Evolutionary conservation across 2,329 filamentous ascomycete species (phyloP).

Genomic region (Pestalotiopsis sp.): DNA sequence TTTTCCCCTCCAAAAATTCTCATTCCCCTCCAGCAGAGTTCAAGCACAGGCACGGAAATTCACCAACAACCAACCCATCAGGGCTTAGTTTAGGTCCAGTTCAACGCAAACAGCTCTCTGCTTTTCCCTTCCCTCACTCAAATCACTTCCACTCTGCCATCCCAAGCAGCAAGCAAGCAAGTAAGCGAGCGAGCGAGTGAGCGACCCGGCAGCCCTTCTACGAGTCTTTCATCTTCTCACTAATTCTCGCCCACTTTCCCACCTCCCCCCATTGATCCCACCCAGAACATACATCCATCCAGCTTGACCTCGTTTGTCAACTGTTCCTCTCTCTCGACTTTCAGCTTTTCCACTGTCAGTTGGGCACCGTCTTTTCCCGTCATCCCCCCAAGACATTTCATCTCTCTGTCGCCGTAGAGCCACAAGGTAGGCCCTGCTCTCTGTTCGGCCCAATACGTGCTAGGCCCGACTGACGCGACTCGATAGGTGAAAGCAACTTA

Average conservation of each 20-base stretch:
- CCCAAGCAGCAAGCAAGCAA: too few species aligned
- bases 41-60: slow-evolving; percentile 1
- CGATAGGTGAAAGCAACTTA: not conserved
- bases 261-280: too few species aligned
- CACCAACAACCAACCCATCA: slow-evolving; percentile 11
- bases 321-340: too few species aligned
- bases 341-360: not conserved
- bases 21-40: not conserved
- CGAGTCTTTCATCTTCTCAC: too few species aligned
- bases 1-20: slow-evolving; percentile 11
- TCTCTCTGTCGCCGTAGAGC: not conserved
- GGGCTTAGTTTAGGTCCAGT: slow-evolving; percentile 10
- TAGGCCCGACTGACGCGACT: slow-evolving; percentile 5
- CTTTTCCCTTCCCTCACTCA: slow-evolving; percentile 4
- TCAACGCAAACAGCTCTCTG: slow-evolving; percentile 3
- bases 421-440: not conserved
- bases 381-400: not conserved
- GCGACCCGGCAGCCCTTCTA: not conserved
- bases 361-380: not conserved
- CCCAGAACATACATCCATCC: too few species aligned
- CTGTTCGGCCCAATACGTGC: not conserved
- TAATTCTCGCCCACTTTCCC: too few species aligned
- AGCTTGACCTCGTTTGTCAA: too few species aligned
- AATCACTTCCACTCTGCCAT: not conserved
- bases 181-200: not conserved